A percentile compares a stretch with the other conserved stretches of the same genome.
These are phyloP conservation scores for Lithohypha guttulata DNA, from an alignment of 2,329 filamentous ascomycete species.

Conservation along the genomic window DNA sequence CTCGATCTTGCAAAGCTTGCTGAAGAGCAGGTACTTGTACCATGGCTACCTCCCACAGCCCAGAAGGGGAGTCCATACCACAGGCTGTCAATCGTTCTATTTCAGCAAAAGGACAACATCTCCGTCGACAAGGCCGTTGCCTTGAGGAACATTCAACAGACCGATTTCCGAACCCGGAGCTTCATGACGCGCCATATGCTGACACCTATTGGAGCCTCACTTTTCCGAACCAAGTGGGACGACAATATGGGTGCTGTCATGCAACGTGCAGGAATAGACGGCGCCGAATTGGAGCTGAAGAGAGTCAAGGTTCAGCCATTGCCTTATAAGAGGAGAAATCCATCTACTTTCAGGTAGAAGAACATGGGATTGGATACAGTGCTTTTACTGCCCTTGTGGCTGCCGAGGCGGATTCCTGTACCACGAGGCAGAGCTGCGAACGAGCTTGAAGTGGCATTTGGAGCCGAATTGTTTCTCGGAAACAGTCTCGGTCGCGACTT, in stretches of 20 bases:
- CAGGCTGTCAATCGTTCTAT: conserved; percentile 69
- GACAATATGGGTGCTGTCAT: conserved; percentile 79
- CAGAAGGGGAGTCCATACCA: conserved; percentile 90
- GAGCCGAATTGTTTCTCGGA: no score
- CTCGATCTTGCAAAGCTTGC: conserved; percentile 55
- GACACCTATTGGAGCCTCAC: conserved; percentile 64
- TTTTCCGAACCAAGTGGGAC: conserved; percentile 89
- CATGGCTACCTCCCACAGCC: conserved; percentile 77
- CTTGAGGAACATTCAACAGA: conserved; percentile 41
- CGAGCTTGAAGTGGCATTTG: no score
- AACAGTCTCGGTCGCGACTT: no score
- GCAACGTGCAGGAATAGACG: conserved; percentile 62
- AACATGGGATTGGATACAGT: no score
- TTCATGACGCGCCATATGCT: conserved; percentile 61
- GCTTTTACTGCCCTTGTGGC: no score
- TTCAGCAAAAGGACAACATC: conserved; percentile 61
- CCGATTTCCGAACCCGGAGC: conserved; percentile 64
- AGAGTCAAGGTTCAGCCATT: conserved; percentile 61
- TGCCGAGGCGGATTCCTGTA: no score
- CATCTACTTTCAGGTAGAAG: conserved; percentile 33
- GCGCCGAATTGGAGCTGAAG: conserved; percentile 75
- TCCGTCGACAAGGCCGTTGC: conserved; percentile 49
- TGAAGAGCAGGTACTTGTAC: conserved; percentile 56
- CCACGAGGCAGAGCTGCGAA: no score
- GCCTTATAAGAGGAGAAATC: conserved; percentile 52